Percentiles rank a stretch among this genome's conserved stretches.
phyloP scores from a whole-genome alignment of 352 stramenopile species.

The Pythium periplocum region DNA sequence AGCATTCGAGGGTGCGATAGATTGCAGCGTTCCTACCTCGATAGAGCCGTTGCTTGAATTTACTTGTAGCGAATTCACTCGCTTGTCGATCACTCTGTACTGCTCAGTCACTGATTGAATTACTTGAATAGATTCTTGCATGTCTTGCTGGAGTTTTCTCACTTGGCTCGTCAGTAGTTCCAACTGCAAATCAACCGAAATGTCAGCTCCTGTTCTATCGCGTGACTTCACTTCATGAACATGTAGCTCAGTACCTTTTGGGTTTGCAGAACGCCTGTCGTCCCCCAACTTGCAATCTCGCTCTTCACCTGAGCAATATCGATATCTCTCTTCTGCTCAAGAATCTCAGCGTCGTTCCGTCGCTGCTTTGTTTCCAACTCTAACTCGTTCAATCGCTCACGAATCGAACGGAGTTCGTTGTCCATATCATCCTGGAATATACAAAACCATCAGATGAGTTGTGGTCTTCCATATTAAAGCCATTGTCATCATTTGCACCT shows the following conservation, averaged over 20 bases:
- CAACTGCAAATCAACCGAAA: not conserved
- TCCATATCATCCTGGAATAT: conserved; percentile 45
- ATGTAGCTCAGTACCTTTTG: conserved; percentile 30
- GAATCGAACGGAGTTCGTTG: conserved; percentile 65
- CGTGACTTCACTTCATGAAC: too few species aligned
- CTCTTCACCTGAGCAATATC: conserved; percentile 76
- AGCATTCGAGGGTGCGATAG: too few species aligned
- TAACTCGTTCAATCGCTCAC: conserved; percentile 67
- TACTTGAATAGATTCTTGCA: conserved; percentile 40
- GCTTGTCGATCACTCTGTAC: conserved; percentile 54
- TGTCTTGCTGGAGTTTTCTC: conserved; percentile 57
- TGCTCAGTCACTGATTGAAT: conserved; percentile 45
- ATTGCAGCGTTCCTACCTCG: too few species aligned
- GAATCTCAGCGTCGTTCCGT: conserved; percentile 71
- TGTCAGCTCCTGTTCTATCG: too few species aligned
- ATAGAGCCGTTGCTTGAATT: too few species aligned
- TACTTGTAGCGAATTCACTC: conserved; percentile 48
- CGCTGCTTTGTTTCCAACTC: conserved; percentile 61
- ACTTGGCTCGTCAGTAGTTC: conserved; percentile 53
- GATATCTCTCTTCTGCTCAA: conserved; percentile 64
- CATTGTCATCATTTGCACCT: conserved; percentile 15
- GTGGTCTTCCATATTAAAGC: not conserved
- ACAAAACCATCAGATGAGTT: not conserved
- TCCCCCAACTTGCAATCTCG: conserved; percentile 61
- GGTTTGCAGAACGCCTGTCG: conserved; percentile 60